Evolutionary conservation across 192 early-diverging fungal genomes (phyloP).

Genomic region (Mortierella hygrophila): DNA sequence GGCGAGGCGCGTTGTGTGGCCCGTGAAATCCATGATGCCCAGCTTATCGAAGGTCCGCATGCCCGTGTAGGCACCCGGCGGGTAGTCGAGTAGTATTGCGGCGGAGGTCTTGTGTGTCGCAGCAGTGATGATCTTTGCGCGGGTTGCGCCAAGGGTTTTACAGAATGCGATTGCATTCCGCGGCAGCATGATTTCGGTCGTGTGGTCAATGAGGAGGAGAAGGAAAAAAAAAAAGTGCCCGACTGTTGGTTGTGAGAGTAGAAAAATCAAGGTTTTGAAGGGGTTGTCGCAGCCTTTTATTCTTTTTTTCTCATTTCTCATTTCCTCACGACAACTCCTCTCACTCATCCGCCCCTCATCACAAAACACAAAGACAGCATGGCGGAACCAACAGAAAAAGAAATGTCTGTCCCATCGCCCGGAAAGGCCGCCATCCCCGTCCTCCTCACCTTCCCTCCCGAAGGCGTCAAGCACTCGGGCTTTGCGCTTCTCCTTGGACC

Average conservation of each 20-base stretch:
- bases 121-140: constrained; percentile 14
- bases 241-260: background rate
- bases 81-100: constrained; percentile 39
- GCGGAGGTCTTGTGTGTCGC: constrained; percentile 22
- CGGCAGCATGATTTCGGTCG: constrained; percentile 11
- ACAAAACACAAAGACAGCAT: constrained; percentile 6
- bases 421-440: constrained; percentile 43
- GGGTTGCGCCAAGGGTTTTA: constrained; percentile 23
- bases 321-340: background rate
- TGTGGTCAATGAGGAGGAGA: background rate
- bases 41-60: constrained; percentile 68
- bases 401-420: constrained; percentile 38
- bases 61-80: constrained; percentile 72
- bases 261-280: background rate
- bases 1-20: constrained; percentile 63
- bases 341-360: background rate
- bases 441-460: constrained; percentile 30
- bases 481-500: constrained; percentile 45
- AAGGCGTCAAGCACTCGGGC: constrained; percentile 30
- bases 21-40: constrained; percentile 68
- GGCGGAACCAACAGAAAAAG: constrained; percentile 39
- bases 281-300: background rate
- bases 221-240: background rate
- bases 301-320: background rate
- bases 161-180: constrained; percentile 31